Percentiles rank a stretch among this genome's conserved stretches.
Conservation (phyloP, 345 rosid genomes). For the Salix purpurea region DNA sequence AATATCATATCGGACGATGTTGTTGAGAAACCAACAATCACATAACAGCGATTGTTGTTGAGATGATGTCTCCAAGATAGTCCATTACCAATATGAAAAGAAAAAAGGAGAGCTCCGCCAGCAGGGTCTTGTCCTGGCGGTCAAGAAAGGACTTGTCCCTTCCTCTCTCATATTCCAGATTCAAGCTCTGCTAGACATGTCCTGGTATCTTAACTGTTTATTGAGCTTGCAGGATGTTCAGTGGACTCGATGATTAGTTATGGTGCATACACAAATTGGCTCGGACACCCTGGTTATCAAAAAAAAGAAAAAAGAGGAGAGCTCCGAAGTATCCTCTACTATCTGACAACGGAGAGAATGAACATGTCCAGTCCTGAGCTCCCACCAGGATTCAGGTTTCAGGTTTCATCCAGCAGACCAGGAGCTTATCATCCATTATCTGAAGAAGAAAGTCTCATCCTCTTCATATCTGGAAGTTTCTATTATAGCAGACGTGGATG, state of each 20-base stretch:
- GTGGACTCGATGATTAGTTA: accelerated
- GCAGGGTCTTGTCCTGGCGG: too few species aligned
- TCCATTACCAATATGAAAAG: not conserved
- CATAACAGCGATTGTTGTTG: not conserved
- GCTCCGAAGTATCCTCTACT: not conserved
- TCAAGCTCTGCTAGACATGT: too few species aligned
- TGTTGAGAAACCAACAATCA: slow-evolving; percentile 9
- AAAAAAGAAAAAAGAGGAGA: not conserved
- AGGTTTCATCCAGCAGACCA: slow-evolving; percentile 37
- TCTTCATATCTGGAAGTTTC: slow-evolving; percentile 19
- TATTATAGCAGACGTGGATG: slow-evolving; percentile 39
- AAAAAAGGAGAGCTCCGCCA: too few species aligned
- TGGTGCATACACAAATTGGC: too few species aligned
- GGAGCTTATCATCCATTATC: slow-evolving; percentile 39
- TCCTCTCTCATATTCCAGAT: too few species aligned
- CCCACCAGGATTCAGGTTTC: slow-evolving; percentile 45
- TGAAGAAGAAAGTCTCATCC: slow-evolving; percentile 27
- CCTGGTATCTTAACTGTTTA: accelerated
- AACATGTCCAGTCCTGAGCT: slow-evolving; percentile 14
- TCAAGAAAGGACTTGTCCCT: too few species aligned
- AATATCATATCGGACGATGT: not conserved
- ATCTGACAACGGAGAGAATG: slow-evolving; percentile 3
- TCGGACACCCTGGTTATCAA: not conserved
- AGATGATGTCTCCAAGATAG: slow-evolving; percentile 2
- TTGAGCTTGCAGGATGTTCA: too few species aligned